A percentile compares a stretch with the other conserved stretches of the same genome.
These are phyloP conservation scores for Hamamelis virginiana DNA, from an alignment of 164 flowering plant genomes.

Conservation along the genomic window DNA sequence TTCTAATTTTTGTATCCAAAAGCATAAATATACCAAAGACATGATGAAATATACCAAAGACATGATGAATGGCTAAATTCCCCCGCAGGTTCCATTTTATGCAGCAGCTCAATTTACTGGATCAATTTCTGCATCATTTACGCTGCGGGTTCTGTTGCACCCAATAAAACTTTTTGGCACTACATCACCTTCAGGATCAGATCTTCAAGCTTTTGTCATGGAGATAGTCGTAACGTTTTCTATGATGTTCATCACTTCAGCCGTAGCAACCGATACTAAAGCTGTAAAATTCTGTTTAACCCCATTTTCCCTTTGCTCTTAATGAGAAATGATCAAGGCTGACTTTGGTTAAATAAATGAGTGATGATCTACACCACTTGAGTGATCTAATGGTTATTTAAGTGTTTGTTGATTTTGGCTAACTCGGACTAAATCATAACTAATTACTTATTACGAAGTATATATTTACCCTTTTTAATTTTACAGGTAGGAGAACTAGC, in stretches of 20 bases:
- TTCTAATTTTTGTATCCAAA: no score
- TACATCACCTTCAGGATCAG: conserved; percentile 67
- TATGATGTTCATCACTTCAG: conserved; percentile 84
- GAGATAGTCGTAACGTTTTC: conserved; percentile 72
- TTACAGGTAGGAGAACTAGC: conserved; percentile 76
- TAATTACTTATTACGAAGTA: no score
- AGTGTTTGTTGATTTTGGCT: no score
- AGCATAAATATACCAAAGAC: no score
- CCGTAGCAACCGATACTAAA: conserved; percentile 81
- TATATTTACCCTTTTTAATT: not conserved
- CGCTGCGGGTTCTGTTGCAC: conserved; percentile 45
- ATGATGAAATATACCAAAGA: no score
- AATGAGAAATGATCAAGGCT: no score
- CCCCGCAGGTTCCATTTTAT: conserved; percentile 65
- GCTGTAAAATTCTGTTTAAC: conserved; percentile 41
- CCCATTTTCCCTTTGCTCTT: not conserved
- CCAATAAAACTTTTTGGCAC: conserved; percentile 62
- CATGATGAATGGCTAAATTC: not conserved
- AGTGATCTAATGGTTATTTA: no score
- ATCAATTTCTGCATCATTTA: conserved; percentile 49
- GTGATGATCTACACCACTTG: no score
- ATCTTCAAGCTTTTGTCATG: conserved; percentile 61
- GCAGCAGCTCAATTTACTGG: conserved; percentile 71
- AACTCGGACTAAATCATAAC: no score
- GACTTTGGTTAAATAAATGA: no score